These are phyloP conservation scores for Moesziomyces sp. DNA, from an alignment of 1,284 basidiomycete species.

Conservation along the genomic window DNA sequence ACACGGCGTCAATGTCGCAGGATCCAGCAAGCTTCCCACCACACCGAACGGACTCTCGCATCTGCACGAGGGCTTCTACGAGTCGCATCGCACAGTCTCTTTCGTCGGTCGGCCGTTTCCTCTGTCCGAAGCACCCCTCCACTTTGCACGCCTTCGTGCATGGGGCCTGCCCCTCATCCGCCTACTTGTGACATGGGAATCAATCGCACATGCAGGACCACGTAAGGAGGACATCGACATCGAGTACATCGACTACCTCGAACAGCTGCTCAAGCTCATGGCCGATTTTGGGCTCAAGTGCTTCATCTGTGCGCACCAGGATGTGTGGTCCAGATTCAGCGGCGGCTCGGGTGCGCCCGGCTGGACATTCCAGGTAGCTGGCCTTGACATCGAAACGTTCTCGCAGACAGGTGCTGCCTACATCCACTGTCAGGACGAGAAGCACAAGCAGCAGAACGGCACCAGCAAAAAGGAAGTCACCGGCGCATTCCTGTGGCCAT, in stretches of 20 bases:
- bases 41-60: constrained; percentile 47
- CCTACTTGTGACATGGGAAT: constrained; percentile 94
- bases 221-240: constrained; percentile 74
- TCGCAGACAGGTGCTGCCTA: constrained; percentile 61
- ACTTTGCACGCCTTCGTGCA: constrained; percentile 62
- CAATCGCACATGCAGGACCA: constrained; percentile 82
- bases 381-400: constrained; percentile 51
- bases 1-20: constrained; percentile 68
- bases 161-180: constrained; percentile 69
- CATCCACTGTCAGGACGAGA: constrained; percentile 52
- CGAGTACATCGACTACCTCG: constrained; percentile 85
- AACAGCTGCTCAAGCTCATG: constrained; percentile 78
- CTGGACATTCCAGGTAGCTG: constrained; percentile 73
- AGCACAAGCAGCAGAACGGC: constrained; percentile 8
- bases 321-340: constrained; percentile 91
- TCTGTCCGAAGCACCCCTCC: constrained; percentile 60
- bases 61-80: constrained; percentile 54
- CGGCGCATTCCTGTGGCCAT: constrained; percentile 66
- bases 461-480: constrained; percentile 39
- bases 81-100: constrained; percentile 63
- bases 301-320: constrained; percentile 75
- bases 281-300: constrained; percentile 82
- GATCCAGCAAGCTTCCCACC: constrained; percentile 66
- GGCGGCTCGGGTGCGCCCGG: constrained; percentile 76
- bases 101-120: constrained; percentile 69